Percentiles rank a stretch among this genome's conserved stretches.
Conservation (phyloP, 805 yeast genomes). For the Candida maris region DNA sequence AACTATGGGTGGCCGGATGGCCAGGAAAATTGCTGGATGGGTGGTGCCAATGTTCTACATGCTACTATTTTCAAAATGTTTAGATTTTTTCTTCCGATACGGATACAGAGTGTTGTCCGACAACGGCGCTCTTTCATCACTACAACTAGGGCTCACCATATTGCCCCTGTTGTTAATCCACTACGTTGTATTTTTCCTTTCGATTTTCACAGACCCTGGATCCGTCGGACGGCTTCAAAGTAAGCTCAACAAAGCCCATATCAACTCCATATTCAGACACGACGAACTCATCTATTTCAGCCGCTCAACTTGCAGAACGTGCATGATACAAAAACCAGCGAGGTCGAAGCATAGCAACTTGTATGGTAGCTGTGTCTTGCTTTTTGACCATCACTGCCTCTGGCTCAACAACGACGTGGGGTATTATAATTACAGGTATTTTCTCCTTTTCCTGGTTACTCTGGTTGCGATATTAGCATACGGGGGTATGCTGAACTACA, state of each 20-base stretch:
- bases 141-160: constrained; percentile 24
- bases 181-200: constrained; percentile 34
- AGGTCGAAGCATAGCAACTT: constrained; percentile 71
- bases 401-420: constrained; percentile 58
- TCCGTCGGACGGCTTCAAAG: constrained; percentile 14
- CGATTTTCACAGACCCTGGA: constrained; percentile 46
- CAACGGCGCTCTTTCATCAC: constrained; percentile 6
- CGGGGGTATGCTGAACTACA: constrained; percentile 38
- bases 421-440: constrained; percentile 47
- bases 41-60: constrained; percentile 42
- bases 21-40: constrained; percentile 35
- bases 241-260: constrained; percentile 1
- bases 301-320: constrained; percentile 40
- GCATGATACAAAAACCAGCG: constrained; percentile 68
- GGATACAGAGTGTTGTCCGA: constrained; percentile 17
- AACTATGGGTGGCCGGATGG: constrained; percentile 7
- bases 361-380: constrained; percentile 61
- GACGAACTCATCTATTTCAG: constrained; percentile 43
- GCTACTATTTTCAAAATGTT: constrained; percentile 30
- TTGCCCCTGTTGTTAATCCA: constrained; percentile 31
- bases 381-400: constrained; percentile 63
- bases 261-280: constrained; percentile 25
- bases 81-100: constrained; percentile 23
- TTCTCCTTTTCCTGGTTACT: constrained; percentile 38
- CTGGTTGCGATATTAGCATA: constrained; percentile 35